phyloP scores from a whole-genome alignment of 75 land plant genomes.

The Ceratopteris richardii region DNA sequence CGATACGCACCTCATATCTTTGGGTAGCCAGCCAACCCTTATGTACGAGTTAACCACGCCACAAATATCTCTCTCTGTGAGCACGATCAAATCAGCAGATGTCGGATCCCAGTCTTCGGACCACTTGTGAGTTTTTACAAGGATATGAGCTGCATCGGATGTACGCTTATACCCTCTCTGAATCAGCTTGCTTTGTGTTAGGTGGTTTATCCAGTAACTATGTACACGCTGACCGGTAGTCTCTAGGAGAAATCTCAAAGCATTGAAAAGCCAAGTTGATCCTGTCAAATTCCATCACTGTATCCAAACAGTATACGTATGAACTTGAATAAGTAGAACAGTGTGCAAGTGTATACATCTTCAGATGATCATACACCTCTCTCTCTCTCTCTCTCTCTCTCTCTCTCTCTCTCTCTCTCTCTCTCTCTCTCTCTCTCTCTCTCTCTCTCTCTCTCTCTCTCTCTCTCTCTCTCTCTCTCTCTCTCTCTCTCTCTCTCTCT shows the following conservation, averaged over 20 bases:
- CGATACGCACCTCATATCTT: slow-evolving; percentile 3
- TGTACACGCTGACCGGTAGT: neutral
- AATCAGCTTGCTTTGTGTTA: neutral
- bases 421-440: neutral
- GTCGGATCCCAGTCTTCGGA: slow-evolving; percentile 5
- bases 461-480: too few relatives aligned
- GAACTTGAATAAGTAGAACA: neutral
- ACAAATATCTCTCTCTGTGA: slow-evolving; percentile 8
- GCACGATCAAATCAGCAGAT: slow-evolving; percentile 5
- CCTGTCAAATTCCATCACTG: slow-evolving; percentile 3
- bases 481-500: too few relatives aligned
- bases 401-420: too few relatives aligned
- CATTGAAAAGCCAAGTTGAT: slow-evolving; percentile 10
- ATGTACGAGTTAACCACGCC: slow-evolving; percentile 5
- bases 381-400: too few relatives aligned
- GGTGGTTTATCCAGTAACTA: slow-evolving; percentile 3
- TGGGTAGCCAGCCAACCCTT: slow-evolving; percentile 2
- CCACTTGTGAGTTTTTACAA: slow-evolving; percentile 7
- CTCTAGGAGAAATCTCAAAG: slow-evolving; percentile 5
- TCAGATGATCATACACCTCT: neutral
- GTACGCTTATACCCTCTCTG: neutral
- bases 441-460: neutral
- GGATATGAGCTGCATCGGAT: neutral
- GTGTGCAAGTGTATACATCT: neutral
- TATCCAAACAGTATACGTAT: neutral